A percentile compares a stretch with the other conserved stretches of the same genome.
Evolutionary conservation across 805 yeast species (phyloP).

Genomic region (Kluyveromyces siamensis): DNA sequence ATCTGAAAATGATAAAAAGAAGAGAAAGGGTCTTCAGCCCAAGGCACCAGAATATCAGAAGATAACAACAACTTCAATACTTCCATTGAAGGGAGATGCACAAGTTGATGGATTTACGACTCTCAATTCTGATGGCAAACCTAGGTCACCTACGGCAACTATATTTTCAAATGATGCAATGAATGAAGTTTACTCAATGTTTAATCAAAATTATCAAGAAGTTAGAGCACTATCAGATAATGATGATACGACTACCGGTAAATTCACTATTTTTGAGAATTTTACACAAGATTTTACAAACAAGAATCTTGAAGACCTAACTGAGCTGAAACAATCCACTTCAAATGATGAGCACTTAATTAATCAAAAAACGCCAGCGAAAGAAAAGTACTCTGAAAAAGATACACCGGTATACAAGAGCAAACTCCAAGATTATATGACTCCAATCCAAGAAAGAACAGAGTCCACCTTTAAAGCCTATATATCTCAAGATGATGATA

Average conservation of each 20-base stretch:
- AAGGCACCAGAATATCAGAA: slow-evolving; percentile 9
- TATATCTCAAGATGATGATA: slow-evolving; percentile 13
- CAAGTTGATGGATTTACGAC: slow-evolving; percentile 4
- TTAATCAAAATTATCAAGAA: slow-evolving; percentile 38
- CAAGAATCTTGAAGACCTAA: slow-evolving; percentile 27
- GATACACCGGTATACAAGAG: slow-evolving; percentile 7
- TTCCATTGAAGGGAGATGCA: slow-evolving; percentile 37
- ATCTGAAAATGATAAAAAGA: background rate
- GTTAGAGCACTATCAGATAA: slow-evolving; percentile 13
- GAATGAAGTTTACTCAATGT: slow-evolving; percentile 67
- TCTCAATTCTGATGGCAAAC: slow-evolving; percentile 9
- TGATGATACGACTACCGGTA: slow-evolving; percentile 19
- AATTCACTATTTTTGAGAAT: slow-evolving; percentile 21
- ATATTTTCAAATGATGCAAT: slow-evolving; percentile 66
- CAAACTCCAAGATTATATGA: slow-evolving; percentile 17
- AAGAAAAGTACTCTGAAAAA: slow-evolving; percentile 3
- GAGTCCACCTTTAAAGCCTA: slow-evolving; percentile 8
- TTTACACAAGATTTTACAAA: slow-evolving; percentile 32
- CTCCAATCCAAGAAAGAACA: slow-evolving; percentile 22
- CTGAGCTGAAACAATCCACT: slow-evolving; percentile 23
- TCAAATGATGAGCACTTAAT: background rate
- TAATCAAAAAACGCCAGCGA: slow-evolving; percentile 2
- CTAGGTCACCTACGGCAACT: slow-evolving; percentile 72
- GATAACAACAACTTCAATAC: slow-evolving; percentile 30
- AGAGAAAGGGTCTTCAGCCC: slow-evolving; percentile 2